Evolutionary conservation across 2,329 filamentous ascomycete species (phyloP).

Genomic region (Talaromyces sp.): DNA sequence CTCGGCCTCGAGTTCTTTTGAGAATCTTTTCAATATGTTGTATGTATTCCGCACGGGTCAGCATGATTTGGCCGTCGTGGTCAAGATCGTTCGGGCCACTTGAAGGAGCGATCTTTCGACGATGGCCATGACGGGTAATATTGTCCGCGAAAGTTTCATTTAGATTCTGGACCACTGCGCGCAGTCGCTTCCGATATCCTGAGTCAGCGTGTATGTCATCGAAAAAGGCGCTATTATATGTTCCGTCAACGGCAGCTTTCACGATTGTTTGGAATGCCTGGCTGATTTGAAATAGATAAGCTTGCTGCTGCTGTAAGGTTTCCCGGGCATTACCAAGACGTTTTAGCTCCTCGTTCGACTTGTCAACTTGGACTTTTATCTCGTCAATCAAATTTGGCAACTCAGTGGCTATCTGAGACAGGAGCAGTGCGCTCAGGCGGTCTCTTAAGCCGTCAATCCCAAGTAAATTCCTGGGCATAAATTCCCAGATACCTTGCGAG

Average conservation of each 20-base stretch:
- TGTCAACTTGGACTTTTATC: conserved; percentile 28
- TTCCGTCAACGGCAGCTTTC: conserved; percentile 28
- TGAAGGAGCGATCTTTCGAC: conserved; percentile 14
- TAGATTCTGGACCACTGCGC: conserved; percentile 21
- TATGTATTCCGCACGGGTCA: not conserved
- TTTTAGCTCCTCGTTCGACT: conserved; percentile 26
- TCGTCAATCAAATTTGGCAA: conserved; percentile 36
- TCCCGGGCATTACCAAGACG: conserved; percentile 24
- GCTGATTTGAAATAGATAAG: conserved; percentile 32
- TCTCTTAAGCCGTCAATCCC: conserved; percentile 28
- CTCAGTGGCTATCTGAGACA: conserved; percentile 29
- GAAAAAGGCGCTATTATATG: conserved; percentile 33
- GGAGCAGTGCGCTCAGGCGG: conserved; percentile 31
- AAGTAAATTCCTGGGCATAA: conserved; percentile 23
- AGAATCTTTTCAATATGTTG: conserved; percentile 34
- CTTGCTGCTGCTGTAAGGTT: conserved; percentile 22
- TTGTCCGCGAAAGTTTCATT: conserved; percentile 18
- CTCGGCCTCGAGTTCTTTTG: conserved; percentile 45
- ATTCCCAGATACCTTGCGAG: conserved; percentile 22
- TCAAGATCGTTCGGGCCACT: not conserved
- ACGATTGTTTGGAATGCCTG: conserved; percentile 35
- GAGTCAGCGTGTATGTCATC: conserved; percentile 16
- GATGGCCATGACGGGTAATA: conserved; percentile 16
- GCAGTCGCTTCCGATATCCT: conserved; percentile 22
- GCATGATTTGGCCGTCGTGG: not conserved